A percentile compares a stretch with the other conserved stretches of the same genome.
phyloP scores from a whole-genome alignment of 805 yeast species.

The Ogataea zsoltii region DNA sequence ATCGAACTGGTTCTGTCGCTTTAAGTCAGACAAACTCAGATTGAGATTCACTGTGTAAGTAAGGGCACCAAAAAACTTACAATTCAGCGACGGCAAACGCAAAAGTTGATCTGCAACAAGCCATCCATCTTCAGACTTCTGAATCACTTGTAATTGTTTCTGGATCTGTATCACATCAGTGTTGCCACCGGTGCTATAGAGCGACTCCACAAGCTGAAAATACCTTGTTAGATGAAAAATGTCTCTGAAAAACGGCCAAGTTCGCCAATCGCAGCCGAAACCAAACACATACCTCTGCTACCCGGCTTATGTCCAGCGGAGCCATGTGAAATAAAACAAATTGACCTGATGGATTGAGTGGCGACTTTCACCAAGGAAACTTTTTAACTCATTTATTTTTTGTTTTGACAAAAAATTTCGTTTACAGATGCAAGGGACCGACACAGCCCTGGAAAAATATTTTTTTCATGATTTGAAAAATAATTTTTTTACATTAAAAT shows the following conservation, averaged over 20 bases:
- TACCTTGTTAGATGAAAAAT: conserved; percentile 1
- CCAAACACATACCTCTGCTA: conserved; percentile 14
- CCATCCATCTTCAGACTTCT: conserved; percentile 57
- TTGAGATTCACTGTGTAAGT: conserved; percentile 69
- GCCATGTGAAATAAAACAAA: not conserved
- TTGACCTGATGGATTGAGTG: too few species aligned
- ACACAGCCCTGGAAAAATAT: not conserved
- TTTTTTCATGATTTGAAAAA: not conserved
- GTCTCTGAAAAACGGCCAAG: too few species aligned
- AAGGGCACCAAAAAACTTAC: conserved; percentile 78
- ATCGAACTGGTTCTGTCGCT: conserved; percentile 9
- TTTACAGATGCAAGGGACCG: not conserved
- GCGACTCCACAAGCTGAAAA: conserved; percentile 37
- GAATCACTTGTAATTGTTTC: conserved; percentile 55
- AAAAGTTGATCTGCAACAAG: conserved; percentile 57
- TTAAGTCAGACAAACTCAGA: conserved; percentile 14
- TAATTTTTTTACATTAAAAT: not conserved
- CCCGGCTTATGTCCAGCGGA: conserved; percentile 9
- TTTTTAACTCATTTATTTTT: not conserved
- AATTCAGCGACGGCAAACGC: conserved; percentile 39
- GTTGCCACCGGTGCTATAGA: conserved; percentile 44
- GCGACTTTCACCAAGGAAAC: not conserved
- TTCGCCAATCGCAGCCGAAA: not conserved
- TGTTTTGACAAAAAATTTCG: not conserved
- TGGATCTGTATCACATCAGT: conserved; percentile 47